Percentiles rank a stretch among this genome's conserved stretches.
Evolutionary conservation across 768 basidiomycete species (phyloP).

Genomic region (Krasilnikovozyma curviuscula): DNA sequence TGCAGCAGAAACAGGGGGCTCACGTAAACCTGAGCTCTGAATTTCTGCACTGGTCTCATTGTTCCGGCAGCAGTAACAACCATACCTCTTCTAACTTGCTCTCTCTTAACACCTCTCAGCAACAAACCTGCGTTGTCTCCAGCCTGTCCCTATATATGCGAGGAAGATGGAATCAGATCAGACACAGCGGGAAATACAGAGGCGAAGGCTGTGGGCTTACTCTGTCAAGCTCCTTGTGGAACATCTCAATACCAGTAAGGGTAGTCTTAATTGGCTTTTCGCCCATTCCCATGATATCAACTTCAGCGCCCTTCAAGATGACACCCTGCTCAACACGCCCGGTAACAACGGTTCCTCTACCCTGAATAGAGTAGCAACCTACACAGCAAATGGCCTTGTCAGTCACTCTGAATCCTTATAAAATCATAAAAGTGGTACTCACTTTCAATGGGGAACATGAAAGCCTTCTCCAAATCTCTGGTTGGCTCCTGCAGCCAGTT

Average conservation of each 20-base stretch:
- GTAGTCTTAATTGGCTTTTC: conserved; percentile 58
- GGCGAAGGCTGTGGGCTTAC: conserved; percentile 30
- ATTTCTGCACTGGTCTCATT: conserved; percentile 86
- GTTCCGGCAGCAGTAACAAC: conserved; percentile 73
- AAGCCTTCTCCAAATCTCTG: conserved; percentile 95
- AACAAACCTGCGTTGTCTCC: conserved; percentile 99
- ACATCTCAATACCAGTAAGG: conserved; percentile 96
- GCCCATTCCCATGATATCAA: conserved; percentile 81
- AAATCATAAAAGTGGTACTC: background rate
- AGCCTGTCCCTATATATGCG: conserved; percentile 53
- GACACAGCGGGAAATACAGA: background rate
- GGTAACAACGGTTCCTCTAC: conserved; percentile 92
- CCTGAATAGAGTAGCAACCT: conserved; percentile 93
- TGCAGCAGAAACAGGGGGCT: conserved; percentile 8
- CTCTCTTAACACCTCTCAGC: conserved; percentile 89
- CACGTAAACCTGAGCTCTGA: conserved; percentile 75
- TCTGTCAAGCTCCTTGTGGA: conserved; percentile 97
- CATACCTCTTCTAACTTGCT: conserved; percentile 83
- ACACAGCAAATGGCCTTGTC: no score
- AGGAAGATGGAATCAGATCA: background rate
- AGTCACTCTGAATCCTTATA: no score
- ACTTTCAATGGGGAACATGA: conserved; percentile 88
- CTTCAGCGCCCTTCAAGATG: conserved; percentile 74
- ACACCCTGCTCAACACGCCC: conserved; percentile 88
- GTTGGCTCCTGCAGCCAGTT: conserved; percentile 82